Percentiles rank a stretch among this genome's conserved stretches.
phyloP scores from a whole-genome alignment of 352 stramenopile genomes.

The Pythium pyrilobum region DNA sequence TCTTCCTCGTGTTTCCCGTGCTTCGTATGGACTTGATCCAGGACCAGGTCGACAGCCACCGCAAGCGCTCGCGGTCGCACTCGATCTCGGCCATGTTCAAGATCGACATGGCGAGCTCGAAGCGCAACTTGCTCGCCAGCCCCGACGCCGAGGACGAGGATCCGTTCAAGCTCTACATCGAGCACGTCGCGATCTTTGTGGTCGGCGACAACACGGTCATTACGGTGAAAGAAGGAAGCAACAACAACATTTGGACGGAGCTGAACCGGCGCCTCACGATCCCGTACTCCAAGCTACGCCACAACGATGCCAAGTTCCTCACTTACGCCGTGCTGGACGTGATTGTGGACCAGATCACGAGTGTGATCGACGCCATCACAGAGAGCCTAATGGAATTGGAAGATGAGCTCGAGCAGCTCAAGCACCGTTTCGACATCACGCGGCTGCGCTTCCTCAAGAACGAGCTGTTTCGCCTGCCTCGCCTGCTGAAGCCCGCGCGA shows the following conservation, averaged over 20 bases:
- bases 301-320: constrained; percentile 87
- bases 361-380: constrained; percentile 69
- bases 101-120: constrained; percentile 21
- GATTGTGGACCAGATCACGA: constrained; percentile 81
- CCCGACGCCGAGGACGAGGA: constrained; percentile 48
- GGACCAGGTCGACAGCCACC: constrained; percentile 25
- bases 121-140: constrained; percentile 4
- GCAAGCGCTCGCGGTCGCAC: constrained; percentile 33
- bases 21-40: constrained; percentile 61
- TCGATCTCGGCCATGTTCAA: constrained; percentile 40
- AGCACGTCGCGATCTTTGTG: constrained; percentile 82
- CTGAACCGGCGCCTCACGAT: constrained; percentile 69
- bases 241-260: constrained; percentile 66
- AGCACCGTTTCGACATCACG: constrained; percentile 72
- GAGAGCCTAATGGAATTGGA: constrained; percentile 77
- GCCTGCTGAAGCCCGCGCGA: constrained; percentile 71
- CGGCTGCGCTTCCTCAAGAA: constrained; percentile 69
- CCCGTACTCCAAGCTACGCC: constrained; percentile 85
- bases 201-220: constrained; percentile 81
- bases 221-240: constrained; percentile 70
- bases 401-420: constrained; percentile 54
- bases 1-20: constrained; percentile 82
- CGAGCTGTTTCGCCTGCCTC: constrained; percentile 69
- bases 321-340: constrained; percentile 85
- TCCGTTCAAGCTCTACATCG: constrained; percentile 71